A percentile compares a stretch with the other conserved stretches of the same genome.
These are phyloP conservation scores for Syzygium malaccense DNA, from an alignment of 441 rosid species.

Conservation along the genomic window DNA sequence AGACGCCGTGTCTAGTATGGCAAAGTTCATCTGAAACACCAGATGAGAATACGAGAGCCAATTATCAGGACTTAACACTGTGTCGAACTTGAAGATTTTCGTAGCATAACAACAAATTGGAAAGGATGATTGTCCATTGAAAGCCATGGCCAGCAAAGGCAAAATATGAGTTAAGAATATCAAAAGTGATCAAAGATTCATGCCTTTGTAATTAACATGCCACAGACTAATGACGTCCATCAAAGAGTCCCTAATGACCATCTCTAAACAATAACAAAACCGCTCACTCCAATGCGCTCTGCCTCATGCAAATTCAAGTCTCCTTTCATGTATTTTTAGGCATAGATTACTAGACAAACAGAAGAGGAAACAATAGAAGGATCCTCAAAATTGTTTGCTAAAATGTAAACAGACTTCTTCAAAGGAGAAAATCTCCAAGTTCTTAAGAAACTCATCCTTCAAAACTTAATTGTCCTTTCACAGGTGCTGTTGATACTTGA, in stretches of 20 bases:
- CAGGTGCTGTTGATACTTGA: not conserved
- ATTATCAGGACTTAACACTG: not conserved
- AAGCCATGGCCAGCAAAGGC: not conserved
- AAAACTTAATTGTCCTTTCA: not conserved
- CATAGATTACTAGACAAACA: not conserved
- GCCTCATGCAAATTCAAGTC: not conserved
- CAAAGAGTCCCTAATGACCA: not conserved
- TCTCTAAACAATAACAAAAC: not conserved
- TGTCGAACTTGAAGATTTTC: not conserved
- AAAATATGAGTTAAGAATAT: not conserved
- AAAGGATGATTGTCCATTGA: not conserved
- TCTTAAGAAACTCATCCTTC: not conserved
- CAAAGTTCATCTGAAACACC: conserved; percentile 19
- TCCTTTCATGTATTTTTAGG: not conserved
- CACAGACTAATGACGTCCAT: not conserved
- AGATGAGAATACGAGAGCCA: conserved; percentile 13
- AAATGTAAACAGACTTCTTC: not conserved
- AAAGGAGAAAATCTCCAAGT: not conserved
- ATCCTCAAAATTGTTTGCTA: not conserved
- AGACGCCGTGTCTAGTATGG: not conserved
- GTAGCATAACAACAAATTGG: not conserved
- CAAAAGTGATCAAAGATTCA: not conserved
- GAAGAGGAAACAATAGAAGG: not conserved
- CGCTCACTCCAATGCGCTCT: not conserved
- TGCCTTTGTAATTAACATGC: not conserved